Evolutionary conservation across 352 stramenopile genomes (phyloP).

Genomic region (Phytophthora chlamydospora): DNA sequence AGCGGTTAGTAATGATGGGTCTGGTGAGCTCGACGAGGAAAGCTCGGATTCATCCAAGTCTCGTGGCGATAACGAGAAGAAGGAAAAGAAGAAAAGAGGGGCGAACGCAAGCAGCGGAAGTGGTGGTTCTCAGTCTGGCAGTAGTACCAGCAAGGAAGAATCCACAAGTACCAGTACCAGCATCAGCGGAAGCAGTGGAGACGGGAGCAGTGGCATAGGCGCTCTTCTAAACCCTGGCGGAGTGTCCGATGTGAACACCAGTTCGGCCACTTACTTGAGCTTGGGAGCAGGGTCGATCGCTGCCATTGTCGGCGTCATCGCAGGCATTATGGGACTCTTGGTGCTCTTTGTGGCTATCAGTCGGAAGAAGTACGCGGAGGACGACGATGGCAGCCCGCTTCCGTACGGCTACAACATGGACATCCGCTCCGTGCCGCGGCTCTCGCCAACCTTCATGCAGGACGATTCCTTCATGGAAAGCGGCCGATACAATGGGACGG

Average conservation of each 20-base stretch:
- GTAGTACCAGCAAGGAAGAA: neutral
- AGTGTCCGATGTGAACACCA: conserved; percentile 53
- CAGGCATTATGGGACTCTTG: conserved; percentile 62
- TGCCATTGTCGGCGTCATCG: conserved; percentile 73
- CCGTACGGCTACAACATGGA: conserved; percentile 53
- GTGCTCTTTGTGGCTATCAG: conserved; percentile 65
- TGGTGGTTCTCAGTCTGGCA: conserved; percentile 6
- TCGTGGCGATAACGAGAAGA: conserved; percentile 14
- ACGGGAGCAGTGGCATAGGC: conserved; percentile 11
- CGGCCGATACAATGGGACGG: conserved; percentile 29
- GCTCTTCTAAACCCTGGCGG: conserved; percentile 33
- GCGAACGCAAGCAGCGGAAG: conserved; percentile 12
- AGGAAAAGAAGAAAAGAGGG: conserved; percentile 24
- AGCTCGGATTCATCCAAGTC: conserved; percentile 2
- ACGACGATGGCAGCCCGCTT: conserved; percentile 57
- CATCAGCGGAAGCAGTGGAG: conserved; percentile 18
- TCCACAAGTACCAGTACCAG: conserved; percentile 7
- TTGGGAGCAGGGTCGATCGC: conserved; percentile 69
- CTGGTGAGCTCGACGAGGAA: neutral
- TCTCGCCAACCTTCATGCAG: conserved; percentile 65
- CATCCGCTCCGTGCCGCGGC: conserved; percentile 44
- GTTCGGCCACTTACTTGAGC: conserved; percentile 54
- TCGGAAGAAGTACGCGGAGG: conserved; percentile 62
- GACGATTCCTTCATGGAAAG: conserved; percentile 41
- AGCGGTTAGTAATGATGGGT: conserved; percentile 22